Conservation (phyloP, 768 basidiomycete genomes). For the Rhizopogon vulgaris region DNA sequence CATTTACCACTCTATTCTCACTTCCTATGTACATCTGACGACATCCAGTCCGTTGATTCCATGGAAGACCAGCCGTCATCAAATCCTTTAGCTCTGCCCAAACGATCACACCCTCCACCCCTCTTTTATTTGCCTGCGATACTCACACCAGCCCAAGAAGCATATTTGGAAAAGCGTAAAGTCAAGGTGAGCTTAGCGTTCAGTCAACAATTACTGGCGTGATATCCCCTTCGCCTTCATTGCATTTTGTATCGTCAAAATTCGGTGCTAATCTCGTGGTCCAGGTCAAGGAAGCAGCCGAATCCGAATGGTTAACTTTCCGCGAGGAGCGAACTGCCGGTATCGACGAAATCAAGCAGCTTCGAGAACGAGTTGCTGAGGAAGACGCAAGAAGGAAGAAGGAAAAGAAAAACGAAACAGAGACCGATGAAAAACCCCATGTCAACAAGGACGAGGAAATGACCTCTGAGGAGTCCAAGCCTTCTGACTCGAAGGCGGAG, state of each 20-base stretch:
- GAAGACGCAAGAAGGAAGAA: constrained; percentile 48
- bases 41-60: constrained; percentile 38
- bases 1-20: constrained; percentile 69
- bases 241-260: neutral
- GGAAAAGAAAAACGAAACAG: constrained; percentile 29
- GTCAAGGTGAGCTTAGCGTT: constrained; percentile 41
- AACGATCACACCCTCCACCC: constrained; percentile 68
- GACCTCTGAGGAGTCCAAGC: constrained; percentile 20
- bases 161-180: constrained; percentile 57
- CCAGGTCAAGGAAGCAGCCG: constrained; percentile 56
- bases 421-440: constrained; percentile 11
- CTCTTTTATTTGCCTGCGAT: constrained; percentile 72
- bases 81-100: constrained; percentile 39
- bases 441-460: constrained; percentile 29
- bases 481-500: neutral
- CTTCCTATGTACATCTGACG: constrained; percentile 72
- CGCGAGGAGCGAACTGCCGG: constrained; percentile 50
- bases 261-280: neutral
- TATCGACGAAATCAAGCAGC: constrained; percentile 53
- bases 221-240: neutral
- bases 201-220: neutral
- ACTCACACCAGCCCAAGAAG: constrained; percentile 63
- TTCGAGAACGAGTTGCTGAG: constrained; percentile 61
- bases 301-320: constrained; percentile 68
- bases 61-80: constrained; percentile 19